phyloP scores from a whole-genome alignment of 78 protist species.

The Dictyostelium purpureum region DNA sequence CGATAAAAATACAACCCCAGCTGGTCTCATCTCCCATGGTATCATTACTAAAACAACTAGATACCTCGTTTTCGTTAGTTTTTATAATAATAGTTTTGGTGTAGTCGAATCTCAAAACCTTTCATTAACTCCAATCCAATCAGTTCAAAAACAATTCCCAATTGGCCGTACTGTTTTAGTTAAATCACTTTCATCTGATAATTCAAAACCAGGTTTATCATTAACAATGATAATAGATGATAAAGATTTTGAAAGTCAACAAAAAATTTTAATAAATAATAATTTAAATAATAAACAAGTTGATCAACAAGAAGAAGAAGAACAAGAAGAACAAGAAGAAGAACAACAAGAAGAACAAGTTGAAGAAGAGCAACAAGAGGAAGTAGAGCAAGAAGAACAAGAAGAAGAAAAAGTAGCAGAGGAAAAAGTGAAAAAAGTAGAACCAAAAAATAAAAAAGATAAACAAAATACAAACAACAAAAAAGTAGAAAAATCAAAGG shows the following conservation, averaged over 20 bases:
- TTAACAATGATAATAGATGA: background rate
- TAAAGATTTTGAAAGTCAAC: background rate
- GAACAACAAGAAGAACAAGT: background rate
- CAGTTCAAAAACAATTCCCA: constrained; percentile 11
- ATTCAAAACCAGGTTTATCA: background rate
- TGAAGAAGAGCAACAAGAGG: constrained; percentile 1
- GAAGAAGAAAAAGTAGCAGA: constrained; percentile 1
- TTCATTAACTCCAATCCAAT: background rate
- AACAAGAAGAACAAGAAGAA: background rate
- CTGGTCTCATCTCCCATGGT: constrained; percentile 53
- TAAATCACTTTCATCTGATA: background rate
- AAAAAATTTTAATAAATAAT: background rate
- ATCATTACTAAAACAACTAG: constrained; percentile 26
- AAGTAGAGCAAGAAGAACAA: background rate
- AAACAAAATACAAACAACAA: too few relatives aligned
- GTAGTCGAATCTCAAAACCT: constrained; percentile 17
- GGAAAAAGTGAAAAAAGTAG: constrained; percentile 21
- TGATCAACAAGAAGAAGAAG: background rate
- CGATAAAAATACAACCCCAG: background rate
- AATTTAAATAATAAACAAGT: background rate
- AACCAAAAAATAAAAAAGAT: too few relatives aligned
- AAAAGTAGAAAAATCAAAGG: too few relatives aligned
- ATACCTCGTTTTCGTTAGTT: constrained; percentile 5
- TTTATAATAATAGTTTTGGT: constrained; percentile 45
- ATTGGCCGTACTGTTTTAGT: constrained; percentile 14